phyloP scores from a whole-genome alignment of 2,329 filamentous ascomycete genomes.

The Colletotrichum aenigma region DNA sequence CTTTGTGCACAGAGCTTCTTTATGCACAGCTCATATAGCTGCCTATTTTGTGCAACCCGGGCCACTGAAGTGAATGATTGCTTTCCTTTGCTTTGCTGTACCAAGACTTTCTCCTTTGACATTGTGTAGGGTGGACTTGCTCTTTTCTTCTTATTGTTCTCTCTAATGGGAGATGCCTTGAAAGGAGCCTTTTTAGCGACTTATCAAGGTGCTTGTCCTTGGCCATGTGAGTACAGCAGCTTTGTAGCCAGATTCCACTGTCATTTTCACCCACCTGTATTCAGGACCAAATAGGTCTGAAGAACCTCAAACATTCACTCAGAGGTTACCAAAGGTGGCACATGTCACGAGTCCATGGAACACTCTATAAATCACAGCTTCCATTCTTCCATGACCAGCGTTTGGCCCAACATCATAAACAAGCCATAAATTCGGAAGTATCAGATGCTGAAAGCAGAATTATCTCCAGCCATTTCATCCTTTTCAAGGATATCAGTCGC shows the following conservation, averaged over 20 bases:
- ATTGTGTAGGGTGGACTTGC: background rate
- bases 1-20: background rate
- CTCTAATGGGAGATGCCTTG: background rate
- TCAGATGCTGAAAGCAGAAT: accelerated
- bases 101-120: background rate
- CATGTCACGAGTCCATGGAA: background rate
- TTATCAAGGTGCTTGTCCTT: background rate
- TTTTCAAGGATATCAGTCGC: background rate
- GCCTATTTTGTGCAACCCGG: background rate
- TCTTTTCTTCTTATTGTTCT: accelerated
- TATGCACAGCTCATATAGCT: background rate
- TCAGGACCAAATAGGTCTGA: background rate
- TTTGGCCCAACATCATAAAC: background rate
- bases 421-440: background rate
- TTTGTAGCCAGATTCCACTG: background rate
- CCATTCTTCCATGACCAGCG: accelerated
- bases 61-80: background rate
- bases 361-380: background rate
- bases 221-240: background rate
- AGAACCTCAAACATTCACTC: background rate
- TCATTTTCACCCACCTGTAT: background rate
- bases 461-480: accelerated
- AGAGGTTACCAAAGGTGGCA: background rate
- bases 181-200: background rate
- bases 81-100: background rate